phyloP scores from a whole-genome alignment of 176 grass and related monocot species.

The Avena insularis region DNA sequence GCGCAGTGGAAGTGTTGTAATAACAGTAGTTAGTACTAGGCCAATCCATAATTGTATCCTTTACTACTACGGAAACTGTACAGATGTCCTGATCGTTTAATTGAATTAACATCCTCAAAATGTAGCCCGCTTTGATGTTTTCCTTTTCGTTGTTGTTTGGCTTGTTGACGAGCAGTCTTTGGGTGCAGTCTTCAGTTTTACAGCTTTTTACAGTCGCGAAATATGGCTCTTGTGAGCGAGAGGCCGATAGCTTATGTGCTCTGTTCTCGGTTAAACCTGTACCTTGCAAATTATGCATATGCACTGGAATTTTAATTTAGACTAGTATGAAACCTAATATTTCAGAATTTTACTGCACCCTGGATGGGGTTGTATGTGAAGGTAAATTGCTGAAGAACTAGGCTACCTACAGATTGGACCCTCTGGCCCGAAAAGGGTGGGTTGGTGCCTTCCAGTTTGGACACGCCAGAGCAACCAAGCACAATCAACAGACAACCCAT shows the following conservation, averaged over 20 bases:
- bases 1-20: conserved; percentile 44
- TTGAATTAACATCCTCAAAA: neutral
- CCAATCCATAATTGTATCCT: conserved; percentile 25
- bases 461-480: conserved; percentile 8
- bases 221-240: neutral
- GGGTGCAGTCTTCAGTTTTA: neutral
- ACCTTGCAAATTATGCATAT: neutral
- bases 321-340: neutral
- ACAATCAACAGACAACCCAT: conserved; percentile 49
- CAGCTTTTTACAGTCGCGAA: neutral
- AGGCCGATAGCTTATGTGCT: neutral
- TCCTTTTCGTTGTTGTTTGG: neutral
- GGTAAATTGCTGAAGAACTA: neutral
- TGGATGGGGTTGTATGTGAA: neutral
- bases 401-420: neutral
- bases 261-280: neutral
- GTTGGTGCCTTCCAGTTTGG: neutral
- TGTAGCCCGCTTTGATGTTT: neutral
- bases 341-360: neutral
- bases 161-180: neutral
- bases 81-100: conserved; percentile 18
- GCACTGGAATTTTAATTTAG: neutral
- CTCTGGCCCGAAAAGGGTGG: neutral
- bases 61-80: conserved; percentile 35
- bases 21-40: conserved; percentile 15